These are phyloP conservation scores for Kwoniella newhampshirensis DNA, from an alignment of 768 basidiomycete species.

Conservation along the genomic window DNA sequence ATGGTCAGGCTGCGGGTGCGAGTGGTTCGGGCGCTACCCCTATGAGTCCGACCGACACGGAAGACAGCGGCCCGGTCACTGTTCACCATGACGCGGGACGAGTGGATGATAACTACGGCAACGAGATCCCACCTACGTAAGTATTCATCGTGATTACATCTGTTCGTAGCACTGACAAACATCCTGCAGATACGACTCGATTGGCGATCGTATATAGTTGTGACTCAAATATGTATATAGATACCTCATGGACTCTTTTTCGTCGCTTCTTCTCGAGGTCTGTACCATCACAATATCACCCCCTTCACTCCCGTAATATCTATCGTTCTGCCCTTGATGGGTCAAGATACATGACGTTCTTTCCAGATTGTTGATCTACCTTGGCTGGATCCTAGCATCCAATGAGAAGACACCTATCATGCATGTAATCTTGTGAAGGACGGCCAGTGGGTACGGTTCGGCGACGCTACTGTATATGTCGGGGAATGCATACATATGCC, in stretches of 20 bases:
- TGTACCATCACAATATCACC: too few species aligned
- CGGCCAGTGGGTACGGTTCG: too few species aligned
- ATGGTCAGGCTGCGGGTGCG: slow-evolving; percentile 10
- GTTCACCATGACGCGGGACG: slow-evolving; percentile 45
- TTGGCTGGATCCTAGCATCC: too few species aligned
- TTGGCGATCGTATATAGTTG: slow-evolving; percentile 8
- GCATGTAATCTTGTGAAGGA: too few species aligned
- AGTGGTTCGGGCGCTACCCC: slow-evolving; percentile 12
- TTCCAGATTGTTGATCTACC: too few species aligned
- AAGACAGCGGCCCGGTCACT: slow-evolving; percentile 17
- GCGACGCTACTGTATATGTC: too few species aligned
- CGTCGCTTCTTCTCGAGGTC: too few species aligned
- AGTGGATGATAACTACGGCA: slow-evolving; percentile 25
- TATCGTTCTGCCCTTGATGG: too few species aligned
- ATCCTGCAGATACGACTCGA: slow-evolving; percentile 35
- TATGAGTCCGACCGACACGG: slow-evolving; percentile 31
- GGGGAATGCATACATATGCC: too few species aligned
- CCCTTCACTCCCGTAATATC: too few species aligned
- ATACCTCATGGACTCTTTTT: background rate
- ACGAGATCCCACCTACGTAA: slow-evolving; percentile 53
- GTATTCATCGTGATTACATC: slow-evolving; percentile 12
- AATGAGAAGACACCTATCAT: too few species aligned
- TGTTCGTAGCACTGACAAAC: background rate
- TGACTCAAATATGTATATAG: background rate
- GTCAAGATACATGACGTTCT: too few species aligned